These are phyloP conservation scores for Cercospora citrullina DNA, from an alignment of 2,329 filamentous ascomycete genomes.

Conservation along the genomic window DNA sequence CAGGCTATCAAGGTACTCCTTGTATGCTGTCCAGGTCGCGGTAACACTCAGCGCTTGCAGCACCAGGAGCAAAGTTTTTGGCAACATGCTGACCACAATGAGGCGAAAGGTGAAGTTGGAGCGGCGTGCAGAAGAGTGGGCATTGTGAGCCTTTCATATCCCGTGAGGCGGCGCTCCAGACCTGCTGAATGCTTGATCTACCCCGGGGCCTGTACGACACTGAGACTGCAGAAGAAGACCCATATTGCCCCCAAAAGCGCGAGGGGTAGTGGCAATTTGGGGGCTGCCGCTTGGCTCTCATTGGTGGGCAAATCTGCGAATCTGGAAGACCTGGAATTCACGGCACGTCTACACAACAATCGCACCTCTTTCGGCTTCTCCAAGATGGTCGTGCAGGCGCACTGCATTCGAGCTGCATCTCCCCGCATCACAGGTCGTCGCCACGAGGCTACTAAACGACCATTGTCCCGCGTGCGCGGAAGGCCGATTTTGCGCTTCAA, in stretches of 20 bases:
- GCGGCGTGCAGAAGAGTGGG: not conserved
- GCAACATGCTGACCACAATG: not conserved
- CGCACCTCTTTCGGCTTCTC: not conserved
- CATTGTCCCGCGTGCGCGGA: not conserved
- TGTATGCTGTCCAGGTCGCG: conserved; percentile 35
- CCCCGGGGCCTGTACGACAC: not conserved
- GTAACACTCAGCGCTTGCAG: conserved; percentile 24
- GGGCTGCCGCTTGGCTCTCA: not conserved
- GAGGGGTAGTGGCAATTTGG: not conserved
- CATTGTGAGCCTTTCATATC: not conserved
- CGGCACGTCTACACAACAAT: not conserved
- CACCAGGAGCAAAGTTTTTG: not conserved
- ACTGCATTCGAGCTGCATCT: not conserved
- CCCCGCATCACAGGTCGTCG: not conserved
- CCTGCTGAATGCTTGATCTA: not conserved
- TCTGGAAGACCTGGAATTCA: not conserved
- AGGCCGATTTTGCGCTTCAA: not conserved
- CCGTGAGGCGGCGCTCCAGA: not conserved
- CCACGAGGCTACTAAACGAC: not conserved
- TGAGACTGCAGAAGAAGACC: conserved; percentile 1
- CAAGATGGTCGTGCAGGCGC: not conserved
- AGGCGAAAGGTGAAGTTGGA: not conserved
- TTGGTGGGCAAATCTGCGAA: conserved; percentile 4
- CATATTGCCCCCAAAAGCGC: not conserved
- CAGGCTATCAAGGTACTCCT: conserved; percentile 31